A percentile compares a stretch with the other conserved stretches of the same genome.
phyloP scores from a whole-genome alignment of 2,329 filamentous ascomycete genomes.

The Ceratocystis cacaofunesta region DNA sequence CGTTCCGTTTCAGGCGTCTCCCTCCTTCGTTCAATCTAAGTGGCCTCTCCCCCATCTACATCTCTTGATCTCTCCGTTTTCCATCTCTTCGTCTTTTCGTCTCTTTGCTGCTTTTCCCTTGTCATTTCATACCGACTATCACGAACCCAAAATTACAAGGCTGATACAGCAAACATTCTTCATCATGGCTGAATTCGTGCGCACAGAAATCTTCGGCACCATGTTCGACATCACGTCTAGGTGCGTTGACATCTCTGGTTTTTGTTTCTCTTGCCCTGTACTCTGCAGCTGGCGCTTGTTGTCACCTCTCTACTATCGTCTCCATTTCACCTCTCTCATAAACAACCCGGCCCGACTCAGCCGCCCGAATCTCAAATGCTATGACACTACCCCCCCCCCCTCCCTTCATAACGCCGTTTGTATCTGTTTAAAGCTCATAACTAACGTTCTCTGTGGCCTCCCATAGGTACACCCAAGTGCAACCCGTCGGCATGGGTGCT shows the following conservation, averaged over 20 bases:
- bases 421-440: background rate
- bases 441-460: background rate
- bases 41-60: background rate
- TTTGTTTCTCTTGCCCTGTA: background rate
- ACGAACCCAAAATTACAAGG: slow-evolving; percentile 13
- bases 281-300: background rate
- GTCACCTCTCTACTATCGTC: no score
- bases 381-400: background rate
- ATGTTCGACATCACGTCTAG: slow-evolving; percentile 99
- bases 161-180: slow-evolving; percentile 19
- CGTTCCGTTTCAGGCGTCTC: background rate
- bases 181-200: slow-evolving; percentile 97
- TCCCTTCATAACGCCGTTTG: background rate
- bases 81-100: background rate
- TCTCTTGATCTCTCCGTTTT: background rate
- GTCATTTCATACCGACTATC: background rate
- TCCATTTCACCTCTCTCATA: background rate
- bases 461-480: slow-evolving; percentile 82
- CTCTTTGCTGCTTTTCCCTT: slow-evolving; percentile 14
- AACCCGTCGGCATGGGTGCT: slow-evolving; percentile 97
- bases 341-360: no score
- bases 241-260: slow-evolving; percentile 32
- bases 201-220: slow-evolving; percentile 97
- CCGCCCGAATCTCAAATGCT: background rate
- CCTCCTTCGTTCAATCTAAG: no score